Conservation (phyloP, 31 red algal species). For the Endocladia muricata region DNA sequence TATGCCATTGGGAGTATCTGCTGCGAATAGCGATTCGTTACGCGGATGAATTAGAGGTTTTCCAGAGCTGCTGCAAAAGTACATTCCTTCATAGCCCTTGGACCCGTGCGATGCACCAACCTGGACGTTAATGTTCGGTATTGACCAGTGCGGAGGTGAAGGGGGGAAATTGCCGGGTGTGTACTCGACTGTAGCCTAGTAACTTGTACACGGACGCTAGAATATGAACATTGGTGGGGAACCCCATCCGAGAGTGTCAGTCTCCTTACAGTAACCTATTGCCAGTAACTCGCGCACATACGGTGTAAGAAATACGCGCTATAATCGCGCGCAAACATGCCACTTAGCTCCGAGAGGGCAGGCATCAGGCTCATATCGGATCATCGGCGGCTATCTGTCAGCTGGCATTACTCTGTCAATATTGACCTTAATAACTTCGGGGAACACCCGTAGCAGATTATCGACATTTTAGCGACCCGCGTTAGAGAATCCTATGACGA, state of each 20-base stretch:
- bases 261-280: neutral
- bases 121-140: conserved; percentile 18
- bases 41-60: conserved; percentile 2
- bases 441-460: neutral
- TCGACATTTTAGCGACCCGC: neutral
- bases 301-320: conserved; percentile 2
- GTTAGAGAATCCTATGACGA: neutral
- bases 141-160: neutral
- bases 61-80: conserved; percentile 14
- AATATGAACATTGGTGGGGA: conserved; percentile 4
- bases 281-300: conserved; percentile 12
- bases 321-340: neutral
- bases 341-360: neutral
- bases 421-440: neutral
- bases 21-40: neutral
- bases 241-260: neutral
- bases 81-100: neutral
- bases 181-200: conserved; percentile 1
- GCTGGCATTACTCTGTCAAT: neutral
- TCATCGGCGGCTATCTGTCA: neutral
- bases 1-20: neutral
- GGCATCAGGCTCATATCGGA: neutral
- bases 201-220: conserved; percentile 4
- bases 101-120: neutral
- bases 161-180: neutral